Conservation (phyloP, 1,284 basidiomycete species). For the Heliocybe sulcata region DNA sequence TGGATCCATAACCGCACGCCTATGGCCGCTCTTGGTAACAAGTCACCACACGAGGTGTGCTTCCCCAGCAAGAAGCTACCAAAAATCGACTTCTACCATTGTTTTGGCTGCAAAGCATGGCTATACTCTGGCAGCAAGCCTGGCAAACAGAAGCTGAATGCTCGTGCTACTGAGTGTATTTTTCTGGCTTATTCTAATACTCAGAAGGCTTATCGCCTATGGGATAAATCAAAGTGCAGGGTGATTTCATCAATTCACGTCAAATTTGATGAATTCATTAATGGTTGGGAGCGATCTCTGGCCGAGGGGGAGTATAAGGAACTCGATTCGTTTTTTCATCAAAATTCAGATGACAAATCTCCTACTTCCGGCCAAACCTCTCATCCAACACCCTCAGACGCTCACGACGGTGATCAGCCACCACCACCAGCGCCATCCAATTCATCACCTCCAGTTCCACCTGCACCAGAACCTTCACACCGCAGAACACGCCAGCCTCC, state of each 20-base stretch:
- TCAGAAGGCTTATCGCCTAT: constrained; percentile 12
- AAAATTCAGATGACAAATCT: constrained; percentile 1
- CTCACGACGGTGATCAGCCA: too few species aligned
- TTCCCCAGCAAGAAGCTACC: constrained; percentile 4
- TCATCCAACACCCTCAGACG: too few species aligned
- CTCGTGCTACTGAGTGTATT: constrained; percentile 5
- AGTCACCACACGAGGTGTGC: constrained; percentile 8
- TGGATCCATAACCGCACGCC: constrained; percentile 9
- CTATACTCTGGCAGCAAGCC: constrained; percentile 2
- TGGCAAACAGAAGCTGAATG: constrained; percentile 6
- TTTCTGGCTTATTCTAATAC: constrained; percentile 8
- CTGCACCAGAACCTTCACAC: too few species aligned
- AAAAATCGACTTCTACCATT: constrained; percentile 6
- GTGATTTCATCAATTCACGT: constrained; percentile 9
- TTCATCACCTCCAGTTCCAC: too few species aligned
- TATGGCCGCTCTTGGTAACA: constrained; percentile 3
- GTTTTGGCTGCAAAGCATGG: constrained; percentile 10
- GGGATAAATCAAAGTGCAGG: constrained; percentile 5
- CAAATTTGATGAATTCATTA: constrained; percentile 8
- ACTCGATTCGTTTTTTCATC: constrained; percentile 2
- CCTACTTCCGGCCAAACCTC: not conserved
- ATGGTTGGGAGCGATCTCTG: not conserved
- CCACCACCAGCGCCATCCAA: too few species aligned
- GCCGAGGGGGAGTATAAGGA: constrained; percentile 6
- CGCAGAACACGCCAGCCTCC: too few species aligned